Evolutionary conservation across 129 eudicot genomes (phyloP).

Genomic region (Glebionis coronaria): DNA sequence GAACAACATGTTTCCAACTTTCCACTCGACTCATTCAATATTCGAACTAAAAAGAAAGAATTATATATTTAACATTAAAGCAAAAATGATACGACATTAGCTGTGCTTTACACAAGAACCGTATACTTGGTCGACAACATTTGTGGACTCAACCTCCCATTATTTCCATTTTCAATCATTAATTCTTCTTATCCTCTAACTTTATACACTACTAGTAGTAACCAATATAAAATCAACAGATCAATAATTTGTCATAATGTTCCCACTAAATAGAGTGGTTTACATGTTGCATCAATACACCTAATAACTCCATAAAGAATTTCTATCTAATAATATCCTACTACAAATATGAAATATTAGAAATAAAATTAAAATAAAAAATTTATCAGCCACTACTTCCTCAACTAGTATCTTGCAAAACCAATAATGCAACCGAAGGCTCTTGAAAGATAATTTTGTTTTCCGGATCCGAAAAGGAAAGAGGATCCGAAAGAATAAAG

Average conservation of each 20-base stretch:
- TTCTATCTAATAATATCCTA: conserved; percentile 16
- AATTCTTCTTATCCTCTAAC: background rate
- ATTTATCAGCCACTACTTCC: conserved; percentile 23
- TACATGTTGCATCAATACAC: conserved; percentile 35
- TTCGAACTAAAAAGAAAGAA: background rate
- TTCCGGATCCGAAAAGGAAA: conserved; percentile 24
- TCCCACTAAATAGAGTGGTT: conserved; percentile 41
- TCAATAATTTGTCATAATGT: conserved; percentile 25
- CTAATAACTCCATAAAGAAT: conserved; percentile 30
- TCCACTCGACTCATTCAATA: background rate
- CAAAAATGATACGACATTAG: background rate
- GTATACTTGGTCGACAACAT: conserved; percentile 22
- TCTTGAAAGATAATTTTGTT: conserved; percentile 18
- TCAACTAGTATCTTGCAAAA: conserved; percentile 25
- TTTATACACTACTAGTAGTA: background rate
- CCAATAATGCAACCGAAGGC: conserved; percentile 18
- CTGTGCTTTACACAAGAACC: conserved; percentile 18
- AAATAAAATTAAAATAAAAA: background rate
- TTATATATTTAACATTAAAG: background rate
- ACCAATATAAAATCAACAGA: background rate
- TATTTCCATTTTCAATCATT: conserved; percentile 9
- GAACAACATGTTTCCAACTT: background rate
- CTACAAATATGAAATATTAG: background rate
- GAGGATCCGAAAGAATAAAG: conserved; percentile 34
- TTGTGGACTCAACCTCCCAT: conserved; percentile 23